Evolutionary conservation across 805 yeast species (phyloP), one percentile per base, ranked within the genome.

Genomic region (Kazachstania psychrophila): DNA sequence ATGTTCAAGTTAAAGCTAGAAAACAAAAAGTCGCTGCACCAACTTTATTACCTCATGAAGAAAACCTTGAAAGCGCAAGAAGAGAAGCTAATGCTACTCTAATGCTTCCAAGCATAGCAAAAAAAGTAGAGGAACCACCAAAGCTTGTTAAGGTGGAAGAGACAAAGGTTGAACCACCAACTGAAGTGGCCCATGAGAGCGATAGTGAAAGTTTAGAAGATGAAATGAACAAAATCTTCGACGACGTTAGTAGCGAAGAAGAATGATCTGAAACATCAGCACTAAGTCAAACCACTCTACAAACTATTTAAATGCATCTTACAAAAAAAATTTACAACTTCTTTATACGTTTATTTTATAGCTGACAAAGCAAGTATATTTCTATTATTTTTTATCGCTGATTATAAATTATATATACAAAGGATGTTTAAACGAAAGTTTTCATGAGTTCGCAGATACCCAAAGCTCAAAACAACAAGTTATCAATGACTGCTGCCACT

Each of bases 121-220:
- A 37, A 6, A 33, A 33, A 19, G 31, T 17, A 16, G 38, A 20
- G 17, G 17, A 22, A 23, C 30, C 28, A 15, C 25, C 24, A 8
- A 7, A 19, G 18, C 13, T 28, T 6, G 23, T 23, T 6, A 16
- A 12, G n/a, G 14, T 11, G 16, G 28, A 14, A 14, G 24, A 23
- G 11, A 23, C 24, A 8, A 11, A 8, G 8, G 10, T 11, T 9
- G 11, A 11, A 23, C 24, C 11, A 8, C 11, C 24, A 23, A 23
- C 24, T 23, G 10, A 8, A 9, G 24, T 9, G 11, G 10, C 24
- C 31, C 31, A 18, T 20, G 23, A n/a, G 31, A 56, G 62, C 38
- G 64, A 58, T 28, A 62, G 54, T 33, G 53, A 54, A 31, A 54
- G 54, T 28, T 43, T 58, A 16, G 62, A 58, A 29, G 57, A 57